Conservation (phyloP, 1,284 basidiomycete genomes). For the Sanghuangporus baumii region DNA sequence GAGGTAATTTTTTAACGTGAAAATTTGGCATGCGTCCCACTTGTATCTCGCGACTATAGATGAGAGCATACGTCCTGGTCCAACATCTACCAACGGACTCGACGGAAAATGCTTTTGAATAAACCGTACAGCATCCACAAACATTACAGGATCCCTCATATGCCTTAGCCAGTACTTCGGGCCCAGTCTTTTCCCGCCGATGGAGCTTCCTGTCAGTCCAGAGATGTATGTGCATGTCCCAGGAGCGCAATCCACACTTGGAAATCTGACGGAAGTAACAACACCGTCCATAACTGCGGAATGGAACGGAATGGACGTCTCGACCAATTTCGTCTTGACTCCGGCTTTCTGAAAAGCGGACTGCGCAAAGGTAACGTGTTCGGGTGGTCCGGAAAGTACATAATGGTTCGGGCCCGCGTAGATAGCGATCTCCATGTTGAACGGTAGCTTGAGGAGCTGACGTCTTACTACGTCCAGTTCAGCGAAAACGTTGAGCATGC, state of each 20-base stretch:
- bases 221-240: conserved; percentile 2
- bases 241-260: background rate
- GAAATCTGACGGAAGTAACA: background rate
- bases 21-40: conserved; percentile 7
- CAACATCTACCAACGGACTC: conserved; percentile 6
- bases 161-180: conserved; percentile 9
- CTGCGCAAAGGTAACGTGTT: conserved; percentile 1
- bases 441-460: background rate
- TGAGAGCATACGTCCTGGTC: conserved; percentile 4
- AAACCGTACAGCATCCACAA: conserved; percentile 9
- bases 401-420: conserved; percentile 9
- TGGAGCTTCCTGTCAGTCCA: conserved; percentile 1
- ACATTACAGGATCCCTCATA: conserved; percentile 13
- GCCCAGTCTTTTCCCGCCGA: background rate
- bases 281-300: conserved; percentile 5
- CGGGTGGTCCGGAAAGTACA: conserved; percentile 5
- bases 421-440: conserved; percentile 9
- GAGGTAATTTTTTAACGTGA: background rate
- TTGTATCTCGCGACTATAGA: conserved; percentile 6
- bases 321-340: conserved; percentile 6
- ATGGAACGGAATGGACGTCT: conserved; percentile 13
- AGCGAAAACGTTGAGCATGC: conserved; percentile 15
- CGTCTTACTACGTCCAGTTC: background rate
- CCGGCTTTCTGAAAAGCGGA: background rate
- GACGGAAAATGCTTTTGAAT: background rate